Percentiles rank a stretch among this genome's conserved stretches.
These are phyloP conservation scores for Suillus tomentosus DNA, from an alignment of 768 basidiomycete species.

Conservation along the genomic window DNA sequence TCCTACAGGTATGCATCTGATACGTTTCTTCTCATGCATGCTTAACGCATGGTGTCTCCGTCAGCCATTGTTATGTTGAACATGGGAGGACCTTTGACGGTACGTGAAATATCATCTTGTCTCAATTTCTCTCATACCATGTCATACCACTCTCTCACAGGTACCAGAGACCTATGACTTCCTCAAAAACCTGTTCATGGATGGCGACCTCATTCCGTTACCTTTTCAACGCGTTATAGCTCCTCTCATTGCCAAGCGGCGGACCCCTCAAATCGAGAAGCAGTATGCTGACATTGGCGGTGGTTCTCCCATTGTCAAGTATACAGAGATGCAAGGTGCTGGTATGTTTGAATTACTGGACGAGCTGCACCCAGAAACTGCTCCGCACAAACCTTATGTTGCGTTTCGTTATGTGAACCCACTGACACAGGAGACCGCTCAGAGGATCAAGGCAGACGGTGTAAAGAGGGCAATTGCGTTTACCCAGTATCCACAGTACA, in stretches of 20 bases:
- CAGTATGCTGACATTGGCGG: slow-evolving; percentile 96
- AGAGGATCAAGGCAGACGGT: slow-evolving; percentile 86
- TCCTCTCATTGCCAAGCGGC: slow-evolving; percentile 83
- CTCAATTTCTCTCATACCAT: slow-evolving; percentile 9
- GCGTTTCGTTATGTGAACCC: slow-evolving; percentile 95
- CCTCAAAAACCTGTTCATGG: slow-evolving; percentile 88
- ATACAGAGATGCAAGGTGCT: slow-evolving; percentile 86
- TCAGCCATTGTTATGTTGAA: slow-evolving; percentile 94
- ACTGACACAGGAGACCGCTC: slow-evolving; percentile 79
- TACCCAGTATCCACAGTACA: slow-evolving; percentile 98
- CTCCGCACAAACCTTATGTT: slow-evolving; percentile 95
- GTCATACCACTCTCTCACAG: slow-evolving; percentile 39
- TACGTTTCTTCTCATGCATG: slow-evolving; percentile 13
- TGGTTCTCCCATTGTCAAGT: slow-evolving; percentile 92
- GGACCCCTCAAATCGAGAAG: slow-evolving; percentile 90
- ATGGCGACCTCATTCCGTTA: slow-evolving; percentile 91
- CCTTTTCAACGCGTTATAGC: slow-evolving; percentile 90
- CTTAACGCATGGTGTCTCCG: slow-evolving; percentile 24
- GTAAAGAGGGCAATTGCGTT: slow-evolving; percentile 93
- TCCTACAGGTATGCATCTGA: slow-evolving; percentile 55
- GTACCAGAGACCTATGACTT: slow-evolving; percentile 93
- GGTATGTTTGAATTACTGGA: slow-evolving; percentile 90
- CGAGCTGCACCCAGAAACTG: slow-evolving; percentile 90
- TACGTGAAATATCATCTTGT: slow-evolving; percentile 38
- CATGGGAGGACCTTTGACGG: slow-evolving; percentile 97